Base-by-base conservation (phyloP, 345 rosid genomes). In the Atalantia buxifolia region DNA sequence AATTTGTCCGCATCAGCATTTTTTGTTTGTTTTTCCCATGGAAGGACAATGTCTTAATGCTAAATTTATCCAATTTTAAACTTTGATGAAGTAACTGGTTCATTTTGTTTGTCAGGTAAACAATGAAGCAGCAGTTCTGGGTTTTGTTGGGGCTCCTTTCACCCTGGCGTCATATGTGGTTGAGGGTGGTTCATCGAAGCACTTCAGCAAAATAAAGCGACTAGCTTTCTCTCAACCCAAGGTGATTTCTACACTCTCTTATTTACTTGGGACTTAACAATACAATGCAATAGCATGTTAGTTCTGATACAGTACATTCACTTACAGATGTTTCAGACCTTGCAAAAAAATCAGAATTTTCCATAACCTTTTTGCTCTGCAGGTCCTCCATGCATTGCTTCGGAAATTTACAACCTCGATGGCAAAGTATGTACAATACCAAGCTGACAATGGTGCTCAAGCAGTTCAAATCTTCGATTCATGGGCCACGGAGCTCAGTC, bases 401-500 rank as follows among this genome's bases (percentile, higher is more conserved):
- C 77, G 89, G 79, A 96, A 91, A 85, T 92, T 96, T 61, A 85
- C 99, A 0, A 85, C 92, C 64, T 94, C 99, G 60, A 96, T 96
- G 99, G 91, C 91, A 27, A 92, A 84, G 16, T 94, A 96, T 85
- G 76, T 96, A 60, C 87, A 91, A 57, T 96, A 90, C 81, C 98
- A 94, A 87, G 95, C 98, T 0, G 90, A 90, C 81, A 88, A 73
- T 21, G 98, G 98, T 75, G 98, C 98, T 77, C 99, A 96, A 86
- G 95, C 95, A n/a, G 99, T 96, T 57, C 98, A 96, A 68, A 92
- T 96, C 66, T 96, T 94, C 59, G 99, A 94, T 74, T 96, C 99
- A 36, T 94, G 99, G 99, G 98, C 98, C 56, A 94, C 98, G 0
- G 98, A 94, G 84, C 97, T 96, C 53, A 94, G 99, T 76, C 99